Conservation (phyloP, 495 filamentous ascomycete species). For the Chaetomium fimeti region DNA sequence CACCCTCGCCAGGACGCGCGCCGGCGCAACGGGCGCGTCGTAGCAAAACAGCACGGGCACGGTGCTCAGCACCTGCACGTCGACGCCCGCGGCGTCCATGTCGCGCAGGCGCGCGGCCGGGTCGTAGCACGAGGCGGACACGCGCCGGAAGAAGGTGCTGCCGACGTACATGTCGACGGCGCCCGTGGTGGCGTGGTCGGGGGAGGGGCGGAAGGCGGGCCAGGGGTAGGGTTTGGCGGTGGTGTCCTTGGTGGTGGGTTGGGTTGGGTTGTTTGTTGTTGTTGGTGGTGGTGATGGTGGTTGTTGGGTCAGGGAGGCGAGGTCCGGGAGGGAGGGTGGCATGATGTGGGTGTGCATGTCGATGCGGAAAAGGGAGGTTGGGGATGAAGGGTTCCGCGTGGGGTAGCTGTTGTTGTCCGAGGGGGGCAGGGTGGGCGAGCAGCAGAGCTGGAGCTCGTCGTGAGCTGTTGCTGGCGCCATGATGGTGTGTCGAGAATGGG, state of each 20-base stretch:
- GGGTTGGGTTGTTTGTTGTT: too few species aligned
- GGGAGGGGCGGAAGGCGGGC: slow-evolving; percentile 27
- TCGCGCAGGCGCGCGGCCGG: slow-evolving; percentile 25
- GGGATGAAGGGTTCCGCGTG: slow-evolving; percentile 6
- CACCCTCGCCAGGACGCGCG: slow-evolving; percentile 22
- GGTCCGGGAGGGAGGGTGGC: slow-evolving; percentile 29
- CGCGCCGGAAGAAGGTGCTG: slow-evolving; percentile 31
- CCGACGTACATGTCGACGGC: slow-evolving; percentile 37
- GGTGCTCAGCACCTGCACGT: slow-evolving; percentile 36
- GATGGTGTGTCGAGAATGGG: background rate
- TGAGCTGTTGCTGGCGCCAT: slow-evolving; percentile 24
- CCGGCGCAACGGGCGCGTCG: slow-evolving; percentile 27
- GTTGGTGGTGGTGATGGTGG: background rate
- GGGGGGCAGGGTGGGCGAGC: slow-evolving; percentile 8
- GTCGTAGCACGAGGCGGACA: slow-evolving; percentile 30
- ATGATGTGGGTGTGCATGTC: slow-evolving; percentile 40
- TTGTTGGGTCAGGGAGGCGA: slow-evolving; percentile 19
- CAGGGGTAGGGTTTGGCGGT: slow-evolving; percentile 29
- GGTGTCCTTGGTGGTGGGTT: slow-evolving; percentile 2
- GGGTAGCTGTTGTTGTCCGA: background rate
- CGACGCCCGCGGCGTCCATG: slow-evolving; percentile 34
- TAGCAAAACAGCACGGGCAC: slow-evolving; percentile 36
- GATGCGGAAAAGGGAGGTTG: slow-evolving; percentile 31
- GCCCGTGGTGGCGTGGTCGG: slow-evolving; percentile 6
- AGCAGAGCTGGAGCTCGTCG: background rate